Evolutionary conservation across 441 rosid genomes (phyloP), one percentile per base, ranked within the genome.

Genomic region (Viola pubescens): DNA sequence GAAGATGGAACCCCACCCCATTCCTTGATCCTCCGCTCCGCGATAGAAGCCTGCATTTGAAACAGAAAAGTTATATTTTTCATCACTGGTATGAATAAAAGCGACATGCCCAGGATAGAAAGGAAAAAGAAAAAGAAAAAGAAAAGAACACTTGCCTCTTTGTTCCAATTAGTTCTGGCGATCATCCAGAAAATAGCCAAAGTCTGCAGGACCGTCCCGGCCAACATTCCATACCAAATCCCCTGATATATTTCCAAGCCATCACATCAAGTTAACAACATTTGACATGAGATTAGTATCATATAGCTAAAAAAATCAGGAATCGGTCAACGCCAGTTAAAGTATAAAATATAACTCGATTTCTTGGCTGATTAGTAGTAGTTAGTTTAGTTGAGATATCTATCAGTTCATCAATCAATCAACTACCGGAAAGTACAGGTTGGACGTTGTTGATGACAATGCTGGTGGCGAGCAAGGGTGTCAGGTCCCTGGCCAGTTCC

Each of bases 351-450:
- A n/a, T n/a, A 11, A 37, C 19, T 16, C 19, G 19, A 16, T 16
- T 16, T 16, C 19, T 16, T 16, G 19, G 19, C 19, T 16, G 19
- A 16, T 16, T 16, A 16, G 19, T 16, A 16, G 19, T 16, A 1
- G 19, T 16, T 16, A 16, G 19, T 16, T 16, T 16, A 16, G 19
- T 16, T 16, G 19, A 16, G 19, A 16, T 16, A 16, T 16, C 19
- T 16, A 16, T 16, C 19, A 16, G 19, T 16, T 1, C 0, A 16
- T 16, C 19, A 16, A 16, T 16, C 19, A 1, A 16, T 16, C 19
- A 16, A 4, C 57, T 74, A 83, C 92, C 96, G 3, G 96, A 83
- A 57, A 89, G 83, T 44, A 85, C 89, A 6, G 89, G 90, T 52
- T 84, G 90, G 48, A 82, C 59, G 48, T 66, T 75, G 70, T 85